A percentile compares a stretch with the other conserved stretches of the same genome.
Conservation (phyloP, 495 filamentous ascomycete species). For the Pseudevernia furfuracea region DNA sequence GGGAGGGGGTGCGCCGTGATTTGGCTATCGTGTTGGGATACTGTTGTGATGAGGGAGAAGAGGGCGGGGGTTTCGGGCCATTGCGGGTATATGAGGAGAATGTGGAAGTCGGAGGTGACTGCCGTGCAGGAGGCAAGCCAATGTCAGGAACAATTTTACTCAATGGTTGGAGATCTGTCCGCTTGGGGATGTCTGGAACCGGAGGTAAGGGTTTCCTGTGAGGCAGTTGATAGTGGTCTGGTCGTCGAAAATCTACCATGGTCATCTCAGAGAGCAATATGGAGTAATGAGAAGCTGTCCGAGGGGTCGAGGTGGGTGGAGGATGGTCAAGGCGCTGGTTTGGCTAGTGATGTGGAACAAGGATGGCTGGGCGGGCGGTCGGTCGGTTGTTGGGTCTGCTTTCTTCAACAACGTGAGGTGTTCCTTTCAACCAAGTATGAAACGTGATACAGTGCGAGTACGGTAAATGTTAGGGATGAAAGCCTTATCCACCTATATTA, state of each 20-base stretch:
- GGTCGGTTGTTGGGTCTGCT: constrained; percentile 7
- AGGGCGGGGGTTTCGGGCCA: constrained; percentile 29
- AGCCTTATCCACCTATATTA: background rate
- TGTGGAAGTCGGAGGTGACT: constrained; percentile 19
- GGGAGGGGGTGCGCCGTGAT: constrained; percentile 61
- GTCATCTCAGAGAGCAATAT: constrained; percentile 14
- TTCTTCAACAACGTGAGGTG: background rate
- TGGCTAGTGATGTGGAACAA: background rate
- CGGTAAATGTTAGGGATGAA: background rate
- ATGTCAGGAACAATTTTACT: constrained; percentile 23
- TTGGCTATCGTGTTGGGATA: constrained; percentile 33
- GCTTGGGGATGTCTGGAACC: constrained; percentile 18
- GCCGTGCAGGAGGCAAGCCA: constrained; percentile 11
- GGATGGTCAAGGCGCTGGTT: background rate
- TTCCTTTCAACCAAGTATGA: background rate
- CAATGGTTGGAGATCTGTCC: constrained; percentile 22
- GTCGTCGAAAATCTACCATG: constrained; percentile 24
- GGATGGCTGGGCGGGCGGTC: background rate
- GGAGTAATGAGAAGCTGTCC: constrained; percentile 5
- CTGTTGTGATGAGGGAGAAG: constrained; percentile 31
- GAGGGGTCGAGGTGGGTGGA: background rate
- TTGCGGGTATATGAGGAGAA: constrained; percentile 32
- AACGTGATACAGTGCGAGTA: constrained; percentile 1
- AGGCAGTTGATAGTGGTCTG: constrained; percentile 23
- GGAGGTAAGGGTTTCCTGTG: constrained; percentile 26